Evolutionary conservation across 2,329 filamentous ascomycete genomes (phyloP), one percentile per base, ranked within the genome.

Genomic region (Colletotrichum tofieldiae): DNA sequence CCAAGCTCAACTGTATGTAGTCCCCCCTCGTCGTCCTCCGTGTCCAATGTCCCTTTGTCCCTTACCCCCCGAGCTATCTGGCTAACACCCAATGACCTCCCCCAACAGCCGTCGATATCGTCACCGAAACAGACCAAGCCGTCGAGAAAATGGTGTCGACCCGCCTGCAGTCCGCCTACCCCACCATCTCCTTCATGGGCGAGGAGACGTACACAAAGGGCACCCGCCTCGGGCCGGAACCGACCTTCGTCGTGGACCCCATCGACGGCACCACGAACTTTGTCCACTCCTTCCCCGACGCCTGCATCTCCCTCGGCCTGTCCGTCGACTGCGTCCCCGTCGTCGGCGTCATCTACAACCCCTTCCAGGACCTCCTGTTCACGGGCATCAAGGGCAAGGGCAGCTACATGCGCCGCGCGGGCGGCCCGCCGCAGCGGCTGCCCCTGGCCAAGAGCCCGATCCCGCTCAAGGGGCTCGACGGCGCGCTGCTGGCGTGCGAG

Each of bases 201-300:
- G 93, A 94, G 79, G 93, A 96, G 82, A 94, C 93, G 37, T 93
- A 94, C 84, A 86, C 90, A 74, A 88, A 92, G 1, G 93, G 93
- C 76, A 85, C 86, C 73, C 84, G 82, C 54, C 85, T 96, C 58
- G 92, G 90, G 0, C 81, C 86, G 39, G 87, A 87, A 20, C 93
- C 93, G 1, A 96, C 93, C 54, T 95, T 95, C 82, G 89, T 95
- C 78, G 91, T 93, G 75, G 93, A 96, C 80, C 93, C 93, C 55
- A 95, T 96, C 76, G 93, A 96, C 82, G 93, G 93, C 78, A 95
- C 90, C 8, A 94, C 92, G 62, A 95, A 95, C 86, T 95, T 96
- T 78, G 89, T 95, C 58, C 93, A 95, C 82, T 89, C 88, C 26
- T 92, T 94, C 82, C 92, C 93, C 5, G 88, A 90, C 77, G 93